Percentiles rank a stretch among this genome's conserved stretches.
Conservation (phyloP, 345 rosid species). For the Melaleuca quinquenervia region DNA sequence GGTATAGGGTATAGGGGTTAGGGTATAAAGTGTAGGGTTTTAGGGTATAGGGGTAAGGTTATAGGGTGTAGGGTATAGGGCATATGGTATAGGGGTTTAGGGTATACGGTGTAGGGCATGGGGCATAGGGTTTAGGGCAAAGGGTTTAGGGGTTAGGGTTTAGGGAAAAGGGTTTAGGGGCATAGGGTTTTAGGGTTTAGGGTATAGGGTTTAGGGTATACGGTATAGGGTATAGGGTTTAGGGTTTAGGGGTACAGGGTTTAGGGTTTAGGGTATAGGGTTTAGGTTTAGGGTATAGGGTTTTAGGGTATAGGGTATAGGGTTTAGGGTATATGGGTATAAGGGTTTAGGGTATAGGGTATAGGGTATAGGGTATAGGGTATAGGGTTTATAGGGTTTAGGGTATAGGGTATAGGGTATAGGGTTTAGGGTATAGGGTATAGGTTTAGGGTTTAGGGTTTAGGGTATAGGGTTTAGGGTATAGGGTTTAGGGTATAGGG, state of each 20-base stretch:
- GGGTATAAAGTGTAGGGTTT: slow-evolving; percentile 5
- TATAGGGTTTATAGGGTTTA: slow-evolving; percentile 12
- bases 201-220: slow-evolving; percentile 8
- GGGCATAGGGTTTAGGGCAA: neutral
- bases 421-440: slow-evolving; percentile 13
- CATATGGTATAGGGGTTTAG: slow-evolving; percentile 10
- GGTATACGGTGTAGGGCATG: slow-evolving; percentile 19
- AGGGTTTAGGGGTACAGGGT: slow-evolving; percentile 4
- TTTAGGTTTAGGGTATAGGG: slow-evolving; percentile 10
- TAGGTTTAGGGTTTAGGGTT: slow-evolving; percentile 6
- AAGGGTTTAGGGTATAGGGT: slow-evolving; percentile 9
- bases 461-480: neutral
- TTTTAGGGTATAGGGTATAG: slow-evolving; percentile 16
- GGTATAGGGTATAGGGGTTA: slow-evolving; percentile 8
- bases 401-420: slow-evolving; percentile 18
- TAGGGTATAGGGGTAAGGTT: slow-evolving; percentile 10
- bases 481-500: slow-evolving; percentile 2
- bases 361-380: slow-evolving; percentile 12
- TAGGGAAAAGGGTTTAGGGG: slow-evolving; percentile 11
- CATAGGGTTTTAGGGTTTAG: slow-evolving; percentile 8
- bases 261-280: slow-evolving; percentile 5
- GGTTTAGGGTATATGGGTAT: slow-evolving; percentile 15
- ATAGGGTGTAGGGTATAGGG: slow-evolving; percentile 16
- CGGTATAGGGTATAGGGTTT: slow-evolving; percentile 3
- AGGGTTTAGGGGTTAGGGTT: slow-evolving; percentile 7